These are phyloP conservation scores for Stereocaulon alpinum DNA, from an alignment of 495 filamentous ascomycete genomes.

Conservation along the genomic window DNA sequence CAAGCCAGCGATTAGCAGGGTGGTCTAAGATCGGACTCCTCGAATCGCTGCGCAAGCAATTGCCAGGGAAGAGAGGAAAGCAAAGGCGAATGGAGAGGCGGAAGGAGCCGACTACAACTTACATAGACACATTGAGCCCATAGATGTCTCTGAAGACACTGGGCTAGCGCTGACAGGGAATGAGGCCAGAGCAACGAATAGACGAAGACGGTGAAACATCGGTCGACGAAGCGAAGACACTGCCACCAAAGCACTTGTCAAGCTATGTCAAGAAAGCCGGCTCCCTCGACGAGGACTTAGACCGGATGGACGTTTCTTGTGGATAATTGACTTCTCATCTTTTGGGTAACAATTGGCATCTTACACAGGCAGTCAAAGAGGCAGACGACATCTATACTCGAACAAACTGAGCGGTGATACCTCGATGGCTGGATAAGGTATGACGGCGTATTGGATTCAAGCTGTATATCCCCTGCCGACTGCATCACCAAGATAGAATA, in stretches of 20 bases:
- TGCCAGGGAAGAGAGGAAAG: too few species aligned
- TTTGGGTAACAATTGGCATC: too few species aligned
- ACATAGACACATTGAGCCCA: too few species aligned
- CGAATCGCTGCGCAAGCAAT: too few species aligned
- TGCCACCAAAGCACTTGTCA: too few species aligned
- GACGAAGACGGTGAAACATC: not conserved
- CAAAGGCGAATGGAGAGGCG: too few species aligned
- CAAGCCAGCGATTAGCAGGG: not conserved
- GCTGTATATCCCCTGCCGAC: too few species aligned
- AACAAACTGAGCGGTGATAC: not conserved
- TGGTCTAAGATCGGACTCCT: not conserved
- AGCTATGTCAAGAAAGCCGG: not conserved
- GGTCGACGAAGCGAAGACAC: not conserved
- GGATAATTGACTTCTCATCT: too few species aligned
- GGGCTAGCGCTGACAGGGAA: too few species aligned
- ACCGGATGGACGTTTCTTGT: not conserved
- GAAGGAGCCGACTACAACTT: too few species aligned
- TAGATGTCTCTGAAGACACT: too few species aligned
- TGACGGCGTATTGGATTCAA: not conserved
- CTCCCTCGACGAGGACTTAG: not conserved
- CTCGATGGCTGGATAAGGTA: not conserved
- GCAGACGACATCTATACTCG: not conserved
- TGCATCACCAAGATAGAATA: not conserved
- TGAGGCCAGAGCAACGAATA: not conserved
- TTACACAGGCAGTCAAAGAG: too few species aligned